These are phyloP conservation scores for Fusarium sacchari DNA, from an alignment of 2,329 filamentous ascomycete species.

Conservation along the genomic window DNA sequence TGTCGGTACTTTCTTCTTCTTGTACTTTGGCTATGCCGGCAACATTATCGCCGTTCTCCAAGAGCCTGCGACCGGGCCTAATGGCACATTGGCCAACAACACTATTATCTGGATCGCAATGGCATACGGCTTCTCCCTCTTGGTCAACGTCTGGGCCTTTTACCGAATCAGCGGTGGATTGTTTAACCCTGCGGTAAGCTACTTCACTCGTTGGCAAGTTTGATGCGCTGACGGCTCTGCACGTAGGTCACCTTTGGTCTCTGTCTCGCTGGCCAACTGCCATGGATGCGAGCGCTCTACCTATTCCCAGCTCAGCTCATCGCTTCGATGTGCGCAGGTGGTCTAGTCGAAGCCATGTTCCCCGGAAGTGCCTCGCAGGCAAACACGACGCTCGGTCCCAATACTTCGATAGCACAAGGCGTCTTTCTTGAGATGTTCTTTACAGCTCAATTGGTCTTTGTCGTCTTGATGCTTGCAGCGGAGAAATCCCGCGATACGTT, in stretches of 20 bases:
- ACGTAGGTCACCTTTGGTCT: slow-evolving; percentile 35
- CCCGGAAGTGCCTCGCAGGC: slow-evolving; percentile 61
- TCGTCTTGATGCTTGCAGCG: slow-evolving; percentile 72
- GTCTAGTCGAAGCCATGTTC: slow-evolving; percentile 64
- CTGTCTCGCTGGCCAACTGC: slow-evolving; percentile 30
- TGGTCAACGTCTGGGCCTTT: slow-evolving; percentile 64
- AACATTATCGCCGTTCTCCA: slow-evolving; percentile 34
- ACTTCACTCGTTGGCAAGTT: fast-evolving
- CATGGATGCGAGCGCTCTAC: slow-evolving; percentile 43
- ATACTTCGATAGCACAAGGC: slow-evolving; percentile 61
- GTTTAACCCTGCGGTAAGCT: slow-evolving; percentile 51
- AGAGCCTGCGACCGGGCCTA: slow-evolving; percentile 10
- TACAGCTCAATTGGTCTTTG: slow-evolving; percentile 67
- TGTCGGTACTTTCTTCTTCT: slow-evolving; percentile 37
- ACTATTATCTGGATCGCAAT: slow-evolving; percentile 34
- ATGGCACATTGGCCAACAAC: slow-evolving; percentile 19
- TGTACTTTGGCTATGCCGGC: slow-evolving; percentile 41
- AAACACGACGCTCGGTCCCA: slow-evolving; percentile 60
- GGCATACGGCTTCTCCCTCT: slow-evolving; percentile 49
- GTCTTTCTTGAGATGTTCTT: slow-evolving; percentile 73
- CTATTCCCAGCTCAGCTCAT: slow-evolving; percentile 65
- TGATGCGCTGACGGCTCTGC: background rate
- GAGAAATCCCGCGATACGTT: slow-evolving; percentile 77
- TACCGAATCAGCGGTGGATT: slow-evolving; percentile 61
- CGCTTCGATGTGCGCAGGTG: slow-evolving; percentile 65